Percentiles rank a stretch among this genome's conserved stretches.
Evolutionary conservation across 192 early-diverging fungal genomes (phyloP).

Genomic region (Coemansia sp.): DNA sequence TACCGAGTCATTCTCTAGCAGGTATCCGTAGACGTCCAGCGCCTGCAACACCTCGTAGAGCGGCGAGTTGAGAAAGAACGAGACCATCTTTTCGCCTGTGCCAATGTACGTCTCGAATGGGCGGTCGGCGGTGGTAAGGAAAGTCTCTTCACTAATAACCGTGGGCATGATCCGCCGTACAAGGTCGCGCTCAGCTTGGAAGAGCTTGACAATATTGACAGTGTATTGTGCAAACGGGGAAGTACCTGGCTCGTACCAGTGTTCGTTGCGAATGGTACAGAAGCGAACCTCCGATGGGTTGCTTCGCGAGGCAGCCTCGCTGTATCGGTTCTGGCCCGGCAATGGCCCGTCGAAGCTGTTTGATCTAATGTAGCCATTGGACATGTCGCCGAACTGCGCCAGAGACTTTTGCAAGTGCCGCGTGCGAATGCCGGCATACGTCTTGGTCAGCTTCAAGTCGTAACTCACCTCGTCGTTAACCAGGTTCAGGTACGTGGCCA

Average conservation of each 20-base stretch:
- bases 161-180: slow-evolving; percentile 53
- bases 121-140: slow-evolving; percentile 29
- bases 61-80: slow-evolving; percentile 41
- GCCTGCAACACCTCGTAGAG: slow-evolving; percentile 50
- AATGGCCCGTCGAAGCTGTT: slow-evolving; percentile 28
- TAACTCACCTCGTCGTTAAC: slow-evolving; percentile 55
- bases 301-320: slow-evolving; percentile 15
- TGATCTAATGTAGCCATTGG: slow-evolving; percentile 28
- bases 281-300: slow-evolving; percentile 37
- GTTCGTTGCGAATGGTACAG: slow-evolving; percentile 46
- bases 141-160: slow-evolving; percentile 43
- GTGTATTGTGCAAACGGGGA: slow-evolving; percentile 54
- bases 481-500: slow-evolving; percentile 53
- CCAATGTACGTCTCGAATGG: slow-evolving; percentile 41
- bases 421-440: slow-evolving; percentile 45
- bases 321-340: slow-evolving; percentile 21
- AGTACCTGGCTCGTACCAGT: slow-evolving; percentile 51
- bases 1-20: slow-evolving; percentile 45
- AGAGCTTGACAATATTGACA: slow-evolving; percentile 48
- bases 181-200: slow-evolving; percentile 52
- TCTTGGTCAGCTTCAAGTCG: slow-evolving; percentile 47
- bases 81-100: slow-evolving; percentile 42
- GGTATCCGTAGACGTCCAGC: slow-evolving; percentile 46
- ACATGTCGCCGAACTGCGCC: slow-evolving; percentile 52
- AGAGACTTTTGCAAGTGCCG: slow-evolving; percentile 52